Evolutionary conservation across 306 rosid genomes (phyloP).

Genomic region (Quercus dentata): DNA sequence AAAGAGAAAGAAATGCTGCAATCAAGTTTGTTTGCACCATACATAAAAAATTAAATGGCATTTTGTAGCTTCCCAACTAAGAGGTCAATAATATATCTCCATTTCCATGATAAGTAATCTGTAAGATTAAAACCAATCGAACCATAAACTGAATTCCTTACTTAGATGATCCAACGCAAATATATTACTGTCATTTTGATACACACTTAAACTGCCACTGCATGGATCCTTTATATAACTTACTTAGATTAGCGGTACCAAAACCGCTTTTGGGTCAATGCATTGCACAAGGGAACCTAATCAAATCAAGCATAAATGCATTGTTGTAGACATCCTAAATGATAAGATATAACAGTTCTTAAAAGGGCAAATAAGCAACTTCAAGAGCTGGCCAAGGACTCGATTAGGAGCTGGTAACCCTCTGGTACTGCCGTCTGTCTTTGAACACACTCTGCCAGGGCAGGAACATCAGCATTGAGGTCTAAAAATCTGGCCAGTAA

Average conservation of each 20-base stretch:
- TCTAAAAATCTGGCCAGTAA: conserved; percentile 66
- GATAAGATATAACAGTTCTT: background rate
- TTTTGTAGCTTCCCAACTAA: too few relatives aligned
- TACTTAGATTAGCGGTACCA: background rate
- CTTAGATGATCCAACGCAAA: background rate
- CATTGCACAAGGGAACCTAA: conserved; percentile 26
- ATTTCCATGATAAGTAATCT: too few relatives aligned
- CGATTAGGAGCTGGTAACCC: conserved; percentile 88
- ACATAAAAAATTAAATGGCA: too few relatives aligned
- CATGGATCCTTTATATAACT: conserved; percentile 18
- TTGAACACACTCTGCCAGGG: conserved; percentile 79
- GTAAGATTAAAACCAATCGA: background rate
- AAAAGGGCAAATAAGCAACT: conserved; percentile 17
- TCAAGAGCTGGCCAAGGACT: conserved; percentile 79
- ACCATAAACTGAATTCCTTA: conserved; percentile 23
- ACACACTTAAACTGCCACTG: conserved; percentile 23
- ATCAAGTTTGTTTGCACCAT: too few relatives aligned
- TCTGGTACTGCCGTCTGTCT: conserved; percentile 69
- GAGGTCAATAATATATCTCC: too few relatives aligned
- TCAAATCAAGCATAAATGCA: conserved; percentile 20
- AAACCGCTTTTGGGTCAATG: conserved; percentile 25
- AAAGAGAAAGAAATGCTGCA: too few relatives aligned
- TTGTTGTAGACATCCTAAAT: conserved; percentile 15
- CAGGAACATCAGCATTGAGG: conserved; percentile 72
- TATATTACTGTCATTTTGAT: conserved; percentile 12